Evolutionary conservation across 78 protist genomes (phyloP), one percentile per base, ranked within the genome.

Genomic region (Dictyostelium citrinum): DNA sequence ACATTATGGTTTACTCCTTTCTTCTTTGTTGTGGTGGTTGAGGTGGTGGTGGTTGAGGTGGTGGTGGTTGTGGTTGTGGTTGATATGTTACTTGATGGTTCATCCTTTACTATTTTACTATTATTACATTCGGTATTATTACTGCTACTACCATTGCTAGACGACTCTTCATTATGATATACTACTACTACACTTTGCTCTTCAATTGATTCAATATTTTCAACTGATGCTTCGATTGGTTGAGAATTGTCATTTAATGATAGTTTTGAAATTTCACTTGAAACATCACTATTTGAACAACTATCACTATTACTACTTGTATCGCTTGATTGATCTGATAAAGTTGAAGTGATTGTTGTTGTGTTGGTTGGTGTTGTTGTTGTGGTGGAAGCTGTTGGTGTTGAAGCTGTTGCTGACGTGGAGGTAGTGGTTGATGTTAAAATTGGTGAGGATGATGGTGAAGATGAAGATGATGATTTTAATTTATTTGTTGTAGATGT

Each of bases 1-100:
- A 88, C 80, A 68, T 88, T 88, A 49, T 88, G 93, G n/a, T 78
- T 61, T 12, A 43, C 75, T 72, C 71, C 80, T 35, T 43, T 78
- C 64, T 37, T 39, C 39, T 51, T 79, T 51, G 16, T 4, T 27
- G 41, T 58, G 29, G 20, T 17, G 29, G 29, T n/a, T 2, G 41
- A 12, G 67, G 22, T 64, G 20, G 24, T 41, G 37, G 43, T n/a
- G 2, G 29, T 82, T 20, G 71, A n/a, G 11, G 79, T 33, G 1
- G 76, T 58, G 27, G 29, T 58, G n/a, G 27, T 58, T 20, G 68
- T n/a, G 10, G 68, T 22, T 45, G 27, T 45, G 4, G 11, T 27
- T 5, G 68, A 46, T 45, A 14, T 76, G 51, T 20, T 78, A 27
- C 2, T 78, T 70, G 27, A 39, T 84, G 35, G 5, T 17, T n/a